Conservation (phyloP, 495 filamentous ascomycete genomes). For the Xylaria grammica region DNA sequence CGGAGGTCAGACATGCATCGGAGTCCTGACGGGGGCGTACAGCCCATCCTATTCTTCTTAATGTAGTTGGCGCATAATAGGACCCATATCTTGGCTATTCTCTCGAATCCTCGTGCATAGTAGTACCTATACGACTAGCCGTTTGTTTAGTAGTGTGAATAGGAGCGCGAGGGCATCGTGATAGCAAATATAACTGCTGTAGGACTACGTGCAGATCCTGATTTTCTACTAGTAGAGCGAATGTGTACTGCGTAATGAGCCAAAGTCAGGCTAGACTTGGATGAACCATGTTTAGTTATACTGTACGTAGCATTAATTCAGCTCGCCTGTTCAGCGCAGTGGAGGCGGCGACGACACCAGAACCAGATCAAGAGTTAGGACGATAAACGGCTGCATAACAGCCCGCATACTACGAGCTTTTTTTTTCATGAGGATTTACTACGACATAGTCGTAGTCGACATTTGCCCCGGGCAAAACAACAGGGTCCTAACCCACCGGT, state of each 20-base stretch:
- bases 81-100: not conserved
- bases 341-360: not conserved
- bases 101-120: constrained; percentile 2
- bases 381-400: constrained; percentile 10
- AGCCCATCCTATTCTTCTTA: constrained; percentile 11
- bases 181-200: not conserved
- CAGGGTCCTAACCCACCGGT: not conserved
- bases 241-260: not conserved
- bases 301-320: not conserved
- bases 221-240: constrained; percentile 3
- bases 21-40: no score
- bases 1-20: not conserved
- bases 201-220: constrained; percentile 19
- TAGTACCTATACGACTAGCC: not conserved
- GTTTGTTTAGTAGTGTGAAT: no score
- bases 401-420: constrained; percentile 7
- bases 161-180: not conserved
- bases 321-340: constrained; percentile 4
- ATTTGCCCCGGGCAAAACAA: not conserved
- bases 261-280: not conserved
- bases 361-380: not conserved
- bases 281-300: constrained; percentile 2
- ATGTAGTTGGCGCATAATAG: not conserved
- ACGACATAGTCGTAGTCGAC: no score
- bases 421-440: constrained; percentile 10